phyloP scores from a whole-genome alignment of 129 eudicot genomes.

The Apium graveolens region DNA sequence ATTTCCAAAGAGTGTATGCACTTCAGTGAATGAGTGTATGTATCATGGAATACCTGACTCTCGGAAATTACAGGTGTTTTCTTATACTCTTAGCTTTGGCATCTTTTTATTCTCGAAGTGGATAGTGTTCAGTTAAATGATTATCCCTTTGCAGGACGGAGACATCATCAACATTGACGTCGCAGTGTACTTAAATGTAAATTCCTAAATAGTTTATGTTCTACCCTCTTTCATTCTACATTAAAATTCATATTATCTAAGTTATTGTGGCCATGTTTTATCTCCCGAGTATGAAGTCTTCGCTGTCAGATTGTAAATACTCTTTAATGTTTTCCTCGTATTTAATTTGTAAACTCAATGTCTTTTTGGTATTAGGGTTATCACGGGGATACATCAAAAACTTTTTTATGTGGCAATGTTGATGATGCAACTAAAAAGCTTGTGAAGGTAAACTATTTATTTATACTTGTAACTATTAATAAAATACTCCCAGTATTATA shows the following conservation, averaged over 20 bases:
- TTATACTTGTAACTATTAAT: background rate
- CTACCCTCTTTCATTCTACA: background rate
- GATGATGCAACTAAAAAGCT: conserved; percentile 51
- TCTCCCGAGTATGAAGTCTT: background rate
- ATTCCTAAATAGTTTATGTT: background rate
- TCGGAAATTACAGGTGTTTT: conserved; percentile 58
- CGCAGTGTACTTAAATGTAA: conserved; percentile 87
- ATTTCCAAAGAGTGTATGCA: conserved; percentile 94
- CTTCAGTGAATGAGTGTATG: conserved; percentile 96
- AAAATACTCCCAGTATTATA: background rate
- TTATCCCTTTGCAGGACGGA: conserved; percentile 62
- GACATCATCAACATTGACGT: conserved; percentile 96
- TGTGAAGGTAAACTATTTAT: conserved; percentile 52
- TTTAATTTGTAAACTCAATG: background rate
- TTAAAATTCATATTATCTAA: background rate
- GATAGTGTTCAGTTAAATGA: background rate
- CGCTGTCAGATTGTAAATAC: background rate
- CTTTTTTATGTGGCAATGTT: conserved; percentile 75
- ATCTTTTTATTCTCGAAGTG: conserved; percentile 8
- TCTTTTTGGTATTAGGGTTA: conserved; percentile 55
- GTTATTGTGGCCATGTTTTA: background rate
- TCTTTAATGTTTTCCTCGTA: background rate
- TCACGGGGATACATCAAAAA: conserved; percentile 97
- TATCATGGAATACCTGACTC: conserved; percentile 99
- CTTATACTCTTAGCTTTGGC: background rate